Evolutionary conservation across 345 rosid genomes (phyloP), one percentile per base, ranked within the genome.

Genomic region (Hirschfeldia incana): DNA sequence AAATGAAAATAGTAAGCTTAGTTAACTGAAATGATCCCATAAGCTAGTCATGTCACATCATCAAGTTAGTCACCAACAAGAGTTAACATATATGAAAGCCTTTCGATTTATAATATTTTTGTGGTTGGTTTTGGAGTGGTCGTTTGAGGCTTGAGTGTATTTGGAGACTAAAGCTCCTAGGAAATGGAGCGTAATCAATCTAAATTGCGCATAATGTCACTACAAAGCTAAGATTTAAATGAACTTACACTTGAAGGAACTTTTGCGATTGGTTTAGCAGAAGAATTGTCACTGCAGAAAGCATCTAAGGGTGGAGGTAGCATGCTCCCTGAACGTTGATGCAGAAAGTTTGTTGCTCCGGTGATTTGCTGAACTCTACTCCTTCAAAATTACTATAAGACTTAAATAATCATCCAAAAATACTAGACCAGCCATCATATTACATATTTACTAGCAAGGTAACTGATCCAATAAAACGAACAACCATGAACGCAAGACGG

Each of bases 351-450:
- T 74, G 90, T 72, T 76, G 87, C 82, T 76, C 89, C 93, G 49
- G 90, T 85, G 78, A 88, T 83, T 84, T 94, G 98, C 75, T 92
- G 91, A 69, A 90, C 93, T 84, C 89, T 89, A 78, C 82, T 88
- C 92, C 95, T 88, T 82, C 72, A 83, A 63, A 83, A 80, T 69
- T 82, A 84, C 65, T 74, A 78, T 21, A 12, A 63, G 70, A 72
- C 46, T 75, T 82, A 76, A 80, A 69, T 46, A 80, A 80, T 71
- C 80, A 65, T 75, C 82, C 79, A 75, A 77, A 69, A 70, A 70
- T 16, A 79, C 72, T 68, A 71, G 61, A 63, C 67, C 67, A 73
- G 30, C 79, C 29, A 68, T 69, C 61, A 28, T 63, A 46, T 62
- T 34, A 74, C 75, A 36, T 62, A 49, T 69, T 36, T 74, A 46